Percentiles rank a stretch among this genome's conserved stretches.
These are phyloP conservation scores for Venturia pyrina DNA, from an alignment of 2,329 filamentous ascomycete species.

Conservation along the genomic window DNA sequence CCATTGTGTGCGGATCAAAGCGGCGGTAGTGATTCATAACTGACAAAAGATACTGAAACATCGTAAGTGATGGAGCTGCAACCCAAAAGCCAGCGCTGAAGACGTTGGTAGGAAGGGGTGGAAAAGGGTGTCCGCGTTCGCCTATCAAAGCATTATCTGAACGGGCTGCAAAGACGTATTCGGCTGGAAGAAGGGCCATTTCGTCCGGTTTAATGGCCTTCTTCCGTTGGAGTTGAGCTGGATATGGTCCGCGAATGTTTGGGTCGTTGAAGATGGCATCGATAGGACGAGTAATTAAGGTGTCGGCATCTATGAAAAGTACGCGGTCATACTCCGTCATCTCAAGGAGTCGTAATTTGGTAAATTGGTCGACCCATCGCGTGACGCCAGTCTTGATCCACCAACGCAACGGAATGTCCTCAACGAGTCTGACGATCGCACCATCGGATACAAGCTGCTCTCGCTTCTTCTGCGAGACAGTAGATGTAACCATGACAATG, in stretches of 20 bases:
- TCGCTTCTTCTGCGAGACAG: constrained; percentile 1
- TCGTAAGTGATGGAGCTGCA: neutral
- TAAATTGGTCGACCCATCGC: constrained; percentile 11
- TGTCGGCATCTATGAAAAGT: constrained; percentile 12
- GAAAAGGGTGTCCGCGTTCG: neutral
- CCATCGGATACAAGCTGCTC: constrained; percentile 2
- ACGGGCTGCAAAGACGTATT: neutral
- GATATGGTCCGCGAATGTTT: neutral
- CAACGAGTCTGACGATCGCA: constrained; percentile 8
- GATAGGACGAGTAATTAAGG: constrained; percentile 9
- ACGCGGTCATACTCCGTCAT: constrained; percentile 12
- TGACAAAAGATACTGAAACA: constrained; percentile 9
- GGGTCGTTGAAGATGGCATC: constrained; percentile 10
- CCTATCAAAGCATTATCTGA: neutral
- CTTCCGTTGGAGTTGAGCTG: neutral
- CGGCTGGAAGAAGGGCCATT: neutral
- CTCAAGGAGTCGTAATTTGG: constrained; percentile 12
- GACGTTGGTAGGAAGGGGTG: neutral
- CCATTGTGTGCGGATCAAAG: constrained; percentile 6
- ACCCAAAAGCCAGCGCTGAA: constrained; percentile 13
- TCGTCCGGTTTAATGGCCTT: neutral
- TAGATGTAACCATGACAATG: constrained; percentile 10
- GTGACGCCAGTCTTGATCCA: constrained; percentile 1
- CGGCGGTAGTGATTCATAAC: neutral
- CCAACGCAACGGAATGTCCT: neutral